These are phyloP conservation scores for Vigna trinervia DNA, from an alignment of 306 rosid species.

Conservation along the genomic window DNA sequence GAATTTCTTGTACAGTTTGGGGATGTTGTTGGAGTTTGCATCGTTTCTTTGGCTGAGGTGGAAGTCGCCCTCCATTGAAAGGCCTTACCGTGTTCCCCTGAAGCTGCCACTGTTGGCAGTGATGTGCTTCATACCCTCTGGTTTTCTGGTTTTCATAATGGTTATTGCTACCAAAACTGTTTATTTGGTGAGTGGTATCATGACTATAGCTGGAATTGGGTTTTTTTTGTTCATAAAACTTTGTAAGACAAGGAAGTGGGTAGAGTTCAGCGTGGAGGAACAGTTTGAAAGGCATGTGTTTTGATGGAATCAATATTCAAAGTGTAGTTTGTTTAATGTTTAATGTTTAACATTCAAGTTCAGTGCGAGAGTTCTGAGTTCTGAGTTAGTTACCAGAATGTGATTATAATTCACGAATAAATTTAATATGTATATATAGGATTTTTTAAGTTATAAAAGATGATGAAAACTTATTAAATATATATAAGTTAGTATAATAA, in stretches of 20 bases:
- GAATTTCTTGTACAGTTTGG: conserved; percentile 66
- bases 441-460: too few species aligned
- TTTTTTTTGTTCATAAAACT: conserved; percentile 52
- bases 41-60: conserved; percentile 64
- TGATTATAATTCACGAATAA: too few species aligned
- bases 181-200: conserved; percentile 54
- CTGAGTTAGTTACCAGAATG: too few species aligned
- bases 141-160: conserved; percentile 55
- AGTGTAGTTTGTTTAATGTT: not conserved
- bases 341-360: too few species aligned
- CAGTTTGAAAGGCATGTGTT: not conserved
- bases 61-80: conserved; percentile 47
- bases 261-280: not conserved
- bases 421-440: too few species aligned
- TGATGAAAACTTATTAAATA: too few species aligned
- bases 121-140: conserved; percentile 62
- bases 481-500: too few species aligned
- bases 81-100: conserved; percentile 66
- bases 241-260: conserved; percentile 48
- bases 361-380: too few species aligned
- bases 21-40: conserved; percentile 65
- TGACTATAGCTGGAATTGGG: conserved; percentile 55
- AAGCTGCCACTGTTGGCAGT: conserved; percentile 47
- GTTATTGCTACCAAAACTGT: conserved; percentile 55
- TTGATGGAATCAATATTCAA: not conserved